Base-by-base conservation (phyloP, 345 rosid species). In the Aegle marmelos region DNA sequence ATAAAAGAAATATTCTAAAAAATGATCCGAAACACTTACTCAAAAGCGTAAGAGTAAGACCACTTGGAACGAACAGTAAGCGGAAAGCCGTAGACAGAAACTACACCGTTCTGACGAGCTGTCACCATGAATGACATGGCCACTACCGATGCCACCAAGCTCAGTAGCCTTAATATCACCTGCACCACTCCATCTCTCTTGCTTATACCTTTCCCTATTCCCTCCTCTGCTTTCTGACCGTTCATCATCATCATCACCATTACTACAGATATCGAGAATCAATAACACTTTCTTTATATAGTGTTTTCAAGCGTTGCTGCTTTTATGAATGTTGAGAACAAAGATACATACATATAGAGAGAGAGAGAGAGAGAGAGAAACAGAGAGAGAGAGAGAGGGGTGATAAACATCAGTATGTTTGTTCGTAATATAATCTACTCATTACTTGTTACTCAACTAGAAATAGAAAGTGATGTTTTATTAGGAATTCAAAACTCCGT, bases 21-120 rank as follows among this genome's bases (percentile, higher is more conserved):
- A 33, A 67, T 8, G 17, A 25, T 17, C 22, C 9, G 33, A 30
- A 27, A 9, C 63, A 69, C 93, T 90, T 88, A 91, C 98, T 79
- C 87, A 74, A 91, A 89, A 48, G 98, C 88, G 79, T 86, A 81
- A 66, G 98, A 91, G 84, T 88, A 83, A 68, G 97, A 87, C 98
- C 98, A 95, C 64, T 86, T 87, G 78, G 98, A 90, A 77, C 72
- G 82, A 74, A 93, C 77, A 69, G 90, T 83, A 69, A 95, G 84
- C 80, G 61, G 85, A 61, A 95, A 90, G 1, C 95, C 98, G 61
- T 87, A 95, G 74, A 95, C 76, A 60, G 87, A 69, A 80, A 86
- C 80, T 72, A 79, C 78, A 84, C 93, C 86, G 65, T 84, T 84
- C 79, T 93, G 91, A 45, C 73, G 84, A 34, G 97, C 97, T 1